These are phyloP conservation scores for Nematodospora valgi DNA, from an alignment of 805 yeast genomes.

Conservation along the genomic window DNA sequence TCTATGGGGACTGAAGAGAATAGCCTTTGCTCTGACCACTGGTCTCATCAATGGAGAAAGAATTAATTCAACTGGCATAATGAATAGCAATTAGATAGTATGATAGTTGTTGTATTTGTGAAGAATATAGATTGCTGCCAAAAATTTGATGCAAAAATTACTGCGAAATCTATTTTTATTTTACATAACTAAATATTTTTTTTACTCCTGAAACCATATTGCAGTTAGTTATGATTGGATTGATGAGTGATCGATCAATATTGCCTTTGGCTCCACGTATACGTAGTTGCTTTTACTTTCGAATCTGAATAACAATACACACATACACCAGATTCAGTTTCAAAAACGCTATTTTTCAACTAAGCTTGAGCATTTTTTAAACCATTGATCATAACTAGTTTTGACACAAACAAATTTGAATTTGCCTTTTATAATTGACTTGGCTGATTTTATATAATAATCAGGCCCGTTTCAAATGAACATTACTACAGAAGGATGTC, in stretches of 20 bases:
- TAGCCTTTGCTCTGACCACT: conserved; percentile 51
- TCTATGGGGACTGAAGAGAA: conserved; percentile 54
- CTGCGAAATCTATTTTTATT: background rate
- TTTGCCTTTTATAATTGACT: conserved; percentile 23
- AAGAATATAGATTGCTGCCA: background rate
- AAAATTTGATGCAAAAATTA: background rate
- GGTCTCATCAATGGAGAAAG: conserved; percentile 62
- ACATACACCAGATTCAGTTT: conserved; percentile 37
- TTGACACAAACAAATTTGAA: conserved; percentile 28
- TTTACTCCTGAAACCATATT: conserved; percentile 1
- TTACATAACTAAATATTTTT: background rate
- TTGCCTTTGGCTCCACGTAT: conserved; percentile 32
- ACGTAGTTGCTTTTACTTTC: conserved; percentile 29
- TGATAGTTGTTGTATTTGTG: no score
- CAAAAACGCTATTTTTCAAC: conserved; percentile 29
- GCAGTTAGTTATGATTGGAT: conserved; percentile 24
- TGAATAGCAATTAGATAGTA: conserved; percentile 1
- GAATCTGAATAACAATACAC: conserved; percentile 31
- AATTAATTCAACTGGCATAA: conserved; percentile 58
- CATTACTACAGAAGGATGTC: conserved; percentile 38
- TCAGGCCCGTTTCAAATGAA: conserved; percentile 32
- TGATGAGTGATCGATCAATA: conserved; percentile 24
- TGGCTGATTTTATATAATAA: conserved; percentile 20
- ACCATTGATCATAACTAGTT: conserved; percentile 33
- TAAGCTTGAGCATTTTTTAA: conserved; percentile 20